A percentile compares a stretch with the other conserved stretches of the same genome.
Evolutionary conservation across 2,329 filamentous ascomycete genomes (phyloP).

Genomic region (Venturia effusa): DNA sequence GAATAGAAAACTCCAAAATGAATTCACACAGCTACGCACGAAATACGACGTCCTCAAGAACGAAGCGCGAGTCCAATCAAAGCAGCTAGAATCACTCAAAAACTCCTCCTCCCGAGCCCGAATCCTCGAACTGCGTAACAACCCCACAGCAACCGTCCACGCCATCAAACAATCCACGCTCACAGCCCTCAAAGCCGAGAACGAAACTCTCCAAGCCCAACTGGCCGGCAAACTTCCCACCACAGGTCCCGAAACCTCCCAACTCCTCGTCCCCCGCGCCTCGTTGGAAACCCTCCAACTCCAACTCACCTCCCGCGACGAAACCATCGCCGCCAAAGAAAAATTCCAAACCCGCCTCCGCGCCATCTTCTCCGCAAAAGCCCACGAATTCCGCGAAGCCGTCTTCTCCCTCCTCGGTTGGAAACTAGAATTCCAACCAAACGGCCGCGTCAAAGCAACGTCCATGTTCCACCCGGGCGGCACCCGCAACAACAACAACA

Average conservation of each 20-base stretch:
- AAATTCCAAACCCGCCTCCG: conserved; percentile 81
- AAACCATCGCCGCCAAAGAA: conserved; percentile 50
- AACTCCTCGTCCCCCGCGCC: conserved; percentile 61
- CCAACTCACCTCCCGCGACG: conserved; percentile 52
- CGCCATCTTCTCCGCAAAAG: conserved; percentile 86
- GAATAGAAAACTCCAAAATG: conserved; percentile 73
- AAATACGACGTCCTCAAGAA: conserved; percentile 60
- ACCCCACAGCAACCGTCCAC: conserved; percentile 79
- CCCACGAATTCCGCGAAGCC: conserved; percentile 87
- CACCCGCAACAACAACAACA: too few relatives aligned
- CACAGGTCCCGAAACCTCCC: conserved; percentile 20
- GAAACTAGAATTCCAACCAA: conserved; percentile 93
- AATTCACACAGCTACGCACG: conserved; percentile 58
- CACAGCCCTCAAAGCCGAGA: conserved; percentile 67
- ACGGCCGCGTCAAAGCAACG: conserved; percentile 88
- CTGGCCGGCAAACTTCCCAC: conserved; percentile 29
- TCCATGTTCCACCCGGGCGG: conserved; percentile 68
- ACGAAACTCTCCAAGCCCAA: conserved; percentile 67
- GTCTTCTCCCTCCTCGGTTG: conserved; percentile 87
- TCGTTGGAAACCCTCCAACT: conserved; percentile 66
- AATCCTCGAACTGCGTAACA: conserved; percentile 76
- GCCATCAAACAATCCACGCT: conserved; percentile 76
- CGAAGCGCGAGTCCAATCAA: conserved; percentile 60
- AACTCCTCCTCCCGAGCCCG: conserved; percentile 61
- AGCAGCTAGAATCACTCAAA: conserved; percentile 59